Conservation (phyloP, 2,329 filamentous ascomycete genomes). For the Curvularia spicifera region DNA sequence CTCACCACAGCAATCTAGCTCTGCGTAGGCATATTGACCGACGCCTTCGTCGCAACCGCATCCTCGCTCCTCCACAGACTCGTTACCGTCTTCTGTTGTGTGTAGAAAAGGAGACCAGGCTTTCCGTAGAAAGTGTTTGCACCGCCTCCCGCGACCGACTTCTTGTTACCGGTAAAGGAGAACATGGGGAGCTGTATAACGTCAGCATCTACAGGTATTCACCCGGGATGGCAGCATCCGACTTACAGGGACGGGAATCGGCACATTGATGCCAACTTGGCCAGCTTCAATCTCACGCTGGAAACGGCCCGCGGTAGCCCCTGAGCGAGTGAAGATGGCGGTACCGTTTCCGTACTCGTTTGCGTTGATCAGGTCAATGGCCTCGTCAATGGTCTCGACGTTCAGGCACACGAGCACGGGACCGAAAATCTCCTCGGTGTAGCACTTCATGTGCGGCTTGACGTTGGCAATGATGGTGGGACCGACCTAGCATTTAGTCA, state of each 20-base stretch:
- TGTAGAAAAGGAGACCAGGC: constrained; percentile 92
- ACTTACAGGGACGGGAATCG: constrained; percentile 67
- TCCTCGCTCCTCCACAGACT: constrained; percentile 87
- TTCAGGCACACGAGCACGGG: constrained; percentile 83
- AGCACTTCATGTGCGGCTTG: constrained; percentile 81
- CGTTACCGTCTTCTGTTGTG: constrained; percentile 94
- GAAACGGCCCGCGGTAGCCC: constrained; percentile 78
- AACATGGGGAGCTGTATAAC: constrained; percentile 61
- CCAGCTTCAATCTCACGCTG: constrained; percentile 82
- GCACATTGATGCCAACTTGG: constrained; percentile 85
- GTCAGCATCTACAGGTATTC: constrained; percentile 14
- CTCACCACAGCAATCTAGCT: constrained; percentile 26
- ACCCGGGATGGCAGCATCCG: neutral
- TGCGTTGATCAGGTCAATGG: constrained; percentile 79
- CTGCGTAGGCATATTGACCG: constrained; percentile 85
- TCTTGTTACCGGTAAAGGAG: constrained; percentile 75
- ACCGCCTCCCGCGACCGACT: constrained; percentile 87
- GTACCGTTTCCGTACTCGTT: constrained; percentile 89
- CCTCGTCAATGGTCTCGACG: constrained; percentile 77
- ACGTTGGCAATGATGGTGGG: constrained; percentile 85
- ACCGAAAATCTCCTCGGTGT: constrained; percentile 84
- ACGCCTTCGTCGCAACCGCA: constrained; percentile 82
- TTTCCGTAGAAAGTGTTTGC: constrained; percentile 95
- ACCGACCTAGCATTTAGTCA: constrained; percentile 62
- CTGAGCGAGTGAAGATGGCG: constrained; percentile 82